Conservation (phyloP, 106 monocot species). For the Phalaenopsis aphrodite region DNA sequence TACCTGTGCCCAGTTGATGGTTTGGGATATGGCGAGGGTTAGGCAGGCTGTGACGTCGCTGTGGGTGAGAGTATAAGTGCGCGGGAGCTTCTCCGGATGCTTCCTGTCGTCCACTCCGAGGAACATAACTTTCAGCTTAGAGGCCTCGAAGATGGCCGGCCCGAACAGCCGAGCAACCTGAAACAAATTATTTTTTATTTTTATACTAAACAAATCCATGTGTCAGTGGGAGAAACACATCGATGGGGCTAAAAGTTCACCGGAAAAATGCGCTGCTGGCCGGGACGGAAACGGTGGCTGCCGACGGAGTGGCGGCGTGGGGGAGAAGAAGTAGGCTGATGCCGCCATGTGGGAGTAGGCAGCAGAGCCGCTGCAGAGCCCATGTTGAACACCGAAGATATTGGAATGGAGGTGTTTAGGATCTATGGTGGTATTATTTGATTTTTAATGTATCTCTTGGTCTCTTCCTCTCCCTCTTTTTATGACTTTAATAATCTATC, state of each 20-base stretch:
- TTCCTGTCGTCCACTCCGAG: constrained; percentile 59
- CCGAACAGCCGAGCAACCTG: constrained; percentile 73
- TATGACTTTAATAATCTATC: too few relatives aligned
- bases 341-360: not conserved
- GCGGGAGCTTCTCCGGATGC: constrained; percentile 60
- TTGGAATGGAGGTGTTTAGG: not conserved
- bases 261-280: not conserved
- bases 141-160: constrained; percentile 88
- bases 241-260: too few relatives aligned
- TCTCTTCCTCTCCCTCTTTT: too few relatives aligned
- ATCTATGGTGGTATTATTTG: too few relatives aligned
- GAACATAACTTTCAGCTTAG: constrained; percentile 86
- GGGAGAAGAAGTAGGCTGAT: not conserved
- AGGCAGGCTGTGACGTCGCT: constrained; percentile 85
- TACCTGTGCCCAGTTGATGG: constrained; percentile 82
- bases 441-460: too few relatives aligned
- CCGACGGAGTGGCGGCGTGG: not conserved
- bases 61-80: constrained; percentile 94
- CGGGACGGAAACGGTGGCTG: not conserved
- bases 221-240: too few relatives aligned
- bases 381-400: not conserved
- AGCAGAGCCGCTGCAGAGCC: not conserved
- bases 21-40: constrained; percentile 78
- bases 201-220: too few relatives aligned
- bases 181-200: too few relatives aligned